Conservation (phyloP, 441 rosid species). For the Gossypium gossypioides region DNA sequence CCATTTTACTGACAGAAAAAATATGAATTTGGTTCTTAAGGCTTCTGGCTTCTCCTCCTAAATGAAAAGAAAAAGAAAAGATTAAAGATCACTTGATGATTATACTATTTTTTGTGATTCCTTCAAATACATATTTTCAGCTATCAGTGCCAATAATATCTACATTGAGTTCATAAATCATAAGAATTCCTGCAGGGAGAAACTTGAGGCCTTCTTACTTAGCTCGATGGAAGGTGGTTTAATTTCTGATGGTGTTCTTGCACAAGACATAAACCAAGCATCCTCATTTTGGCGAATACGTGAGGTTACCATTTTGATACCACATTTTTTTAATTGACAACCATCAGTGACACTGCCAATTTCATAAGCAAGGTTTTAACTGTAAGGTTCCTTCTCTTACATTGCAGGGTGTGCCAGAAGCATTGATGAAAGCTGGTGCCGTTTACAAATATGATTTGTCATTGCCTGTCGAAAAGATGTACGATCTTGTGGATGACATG, state of each 20-base stretch:
- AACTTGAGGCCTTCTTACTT: slow-evolving; percentile 80
- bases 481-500: slow-evolving; percentile 72
- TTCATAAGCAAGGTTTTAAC: neutral
- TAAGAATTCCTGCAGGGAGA: slow-evolving; percentile 48
- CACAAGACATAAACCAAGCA: slow-evolving; percentile 87
- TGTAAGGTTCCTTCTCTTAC: slow-evolving; percentile 8
- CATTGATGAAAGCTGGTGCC: slow-evolving; percentile 77
- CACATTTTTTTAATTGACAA: neutral
- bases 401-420: slow-evolving; percentile 75
- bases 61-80: neutral
- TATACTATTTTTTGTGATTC: neutral
- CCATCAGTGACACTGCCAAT: neutral
- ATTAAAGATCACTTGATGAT: neutral
- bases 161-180: slow-evolving; percentile 1
- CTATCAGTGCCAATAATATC: neutral
- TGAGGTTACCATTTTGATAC: slow-evolving; percentile 47
- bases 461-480: slow-evolving; percentile 73
- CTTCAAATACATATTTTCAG: neutral
- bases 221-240: slow-evolving; percentile 67
- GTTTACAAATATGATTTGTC: slow-evolving; percentile 86
- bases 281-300: slow-evolving; percentile 85
- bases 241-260: slow-evolving; percentile 80
- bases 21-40: neutral
- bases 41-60: neutral
- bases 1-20: neutral